Conservation (phyloP, 1,139 yeast species). For the Blastobotrys indianensis region DNA sequence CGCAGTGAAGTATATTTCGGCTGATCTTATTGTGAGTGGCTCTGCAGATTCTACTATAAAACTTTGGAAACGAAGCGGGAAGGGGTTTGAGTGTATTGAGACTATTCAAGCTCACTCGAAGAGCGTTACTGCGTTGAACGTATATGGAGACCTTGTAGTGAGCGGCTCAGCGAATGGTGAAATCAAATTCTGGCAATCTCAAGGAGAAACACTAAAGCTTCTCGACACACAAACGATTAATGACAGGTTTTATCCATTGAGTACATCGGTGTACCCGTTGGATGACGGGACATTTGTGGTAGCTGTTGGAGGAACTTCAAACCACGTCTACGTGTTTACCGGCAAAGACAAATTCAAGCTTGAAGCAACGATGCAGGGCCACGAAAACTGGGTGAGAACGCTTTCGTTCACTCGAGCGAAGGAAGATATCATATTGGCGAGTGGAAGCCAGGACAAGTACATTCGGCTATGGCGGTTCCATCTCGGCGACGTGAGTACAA, state of each 20-base stretch:
- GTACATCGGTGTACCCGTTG: conserved; percentile 33
- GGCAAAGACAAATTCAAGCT: conserved; percentile 24
- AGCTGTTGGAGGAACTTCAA: conserved; percentile 75
- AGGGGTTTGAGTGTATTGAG: conserved; percentile 29
- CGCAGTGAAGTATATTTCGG: conserved; percentile 30
- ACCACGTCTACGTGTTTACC: conserved; percentile 48
- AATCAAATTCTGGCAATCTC: conserved; percentile 45
- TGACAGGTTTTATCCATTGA: conserved; percentile 51
- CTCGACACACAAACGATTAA: conserved; percentile 20
- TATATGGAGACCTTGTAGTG: conserved; percentile 37
- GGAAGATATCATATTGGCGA: conserved; percentile 59
- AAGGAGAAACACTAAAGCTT: conserved; percentile 7
- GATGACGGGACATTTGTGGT: conserved; percentile 37
- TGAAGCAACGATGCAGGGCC: conserved; percentile 65
- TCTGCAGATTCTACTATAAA: conserved; percentile 59
- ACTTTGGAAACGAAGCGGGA: conserved; percentile 46
- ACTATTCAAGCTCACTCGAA: conserved; percentile 37
- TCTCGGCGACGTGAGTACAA: conserved; percentile 38
- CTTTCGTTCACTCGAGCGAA: conserved; percentile 51
- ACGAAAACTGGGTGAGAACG: conserved; percentile 89
- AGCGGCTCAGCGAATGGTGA: conserved; percentile 67
- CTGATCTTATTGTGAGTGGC: conserved; percentile 49
- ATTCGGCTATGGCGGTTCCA: conserved; percentile 80
- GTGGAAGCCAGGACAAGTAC: conserved; percentile 86
- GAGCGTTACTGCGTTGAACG: conserved; percentile 49